Evolutionary conservation across 148 eudicot species (phyloP).

Genomic region (Pouteria glomerata): DNA sequence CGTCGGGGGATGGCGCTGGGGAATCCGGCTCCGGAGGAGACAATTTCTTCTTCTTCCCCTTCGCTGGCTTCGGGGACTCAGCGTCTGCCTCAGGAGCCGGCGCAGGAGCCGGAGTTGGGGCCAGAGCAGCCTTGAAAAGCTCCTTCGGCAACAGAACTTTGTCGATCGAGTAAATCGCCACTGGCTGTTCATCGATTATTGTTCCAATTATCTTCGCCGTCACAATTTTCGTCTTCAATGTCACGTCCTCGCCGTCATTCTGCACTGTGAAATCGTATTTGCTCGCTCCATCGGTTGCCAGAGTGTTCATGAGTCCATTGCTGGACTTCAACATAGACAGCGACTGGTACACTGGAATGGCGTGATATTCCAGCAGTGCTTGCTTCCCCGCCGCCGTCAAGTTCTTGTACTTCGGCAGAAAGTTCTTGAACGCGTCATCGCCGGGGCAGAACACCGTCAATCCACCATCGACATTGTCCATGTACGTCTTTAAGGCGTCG

Average conservation of each 20-base stretch:
- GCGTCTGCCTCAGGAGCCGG: constrained; percentile 46
- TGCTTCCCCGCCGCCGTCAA: constrained; percentile 50
- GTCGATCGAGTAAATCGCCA: constrained; percentile 54
- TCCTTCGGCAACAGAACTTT: constrained; percentile 76
- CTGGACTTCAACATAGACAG: constrained; percentile 55
- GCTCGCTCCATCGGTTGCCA: constrained; percentile 79
- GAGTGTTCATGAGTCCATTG: constrained; percentile 78
- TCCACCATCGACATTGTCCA: constrained; percentile 60
- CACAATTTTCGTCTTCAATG: constrained; percentile 51
- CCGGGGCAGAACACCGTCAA: constrained; percentile 70
- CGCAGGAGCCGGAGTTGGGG: constrained; percentile 85
- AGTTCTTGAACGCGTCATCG: constrained; percentile 71
- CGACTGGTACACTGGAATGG: constrained; percentile 61
- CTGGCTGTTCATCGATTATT: constrained; percentile 62
- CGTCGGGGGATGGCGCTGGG: constrained; percentile 49
- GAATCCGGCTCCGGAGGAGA: constrained; percentile 49
- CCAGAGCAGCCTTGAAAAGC: constrained; percentile 48
- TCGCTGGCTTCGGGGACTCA: constrained; percentile 32
- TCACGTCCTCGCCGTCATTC: constrained; percentile 73
- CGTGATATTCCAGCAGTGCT: constrained; percentile 73
- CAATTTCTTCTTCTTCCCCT: constrained; percentile 41
- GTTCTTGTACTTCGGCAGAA: constrained; percentile 64
- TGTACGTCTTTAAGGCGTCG: constrained; percentile 47
- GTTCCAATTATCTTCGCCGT: constrained; percentile 67
- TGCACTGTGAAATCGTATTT: constrained; percentile 68